Base-by-base conservation (phyloP, 352 stramenopile species). In the Pythium myriotylum region DNA sequence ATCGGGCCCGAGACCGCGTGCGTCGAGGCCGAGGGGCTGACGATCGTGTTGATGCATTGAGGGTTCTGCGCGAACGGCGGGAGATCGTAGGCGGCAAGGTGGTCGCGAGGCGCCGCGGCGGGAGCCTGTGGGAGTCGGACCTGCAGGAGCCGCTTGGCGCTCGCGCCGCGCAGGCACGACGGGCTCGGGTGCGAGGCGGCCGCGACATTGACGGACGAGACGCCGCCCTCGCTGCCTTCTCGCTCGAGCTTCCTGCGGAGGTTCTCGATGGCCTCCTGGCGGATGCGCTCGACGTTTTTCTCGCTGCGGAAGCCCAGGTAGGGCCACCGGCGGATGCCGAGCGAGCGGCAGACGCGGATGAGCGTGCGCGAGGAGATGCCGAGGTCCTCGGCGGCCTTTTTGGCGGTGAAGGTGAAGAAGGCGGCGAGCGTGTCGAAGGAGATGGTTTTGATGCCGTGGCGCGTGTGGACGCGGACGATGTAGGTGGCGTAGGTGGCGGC, bases 281-380 rank as follows among this genome's bases (percentile, higher is more conserved):
- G 82, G 55, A 92, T 88, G 20, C 82, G 78, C 41, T 92, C 80
- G 48, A 89, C 82, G 53, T 89, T 92, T 49, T 89, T 89, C 65
- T 89, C 82, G 45, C 82, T 89, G 50, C 80, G 79, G 66, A 92
- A 92, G 46, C 82, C 82, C 33, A 92, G 67, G 73, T 92, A 92
- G 35, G 82, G 79, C 82, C 82, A 91, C 26, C 82, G 77, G 20
- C 82, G 82, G 62, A 91, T 91, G 27, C 79, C 82, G 13, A 91
- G 72, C 20, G 82, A 91, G 26, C 82, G 79, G 49, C 82, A 91
- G 22, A 91, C 79, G 23, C 81, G 77, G 56, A 91, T 91, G 65
- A 91, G 79, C 29, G 82, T 89, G 57, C 82, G 82, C 35, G 79
- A 89, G 48, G 77, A 88, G 73, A 91, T 91, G 10, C 82, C 82